These are phyloP conservation scores for Oryza nivara DNA, from an alignment of 176 grass and related monocot species.

Conservation along the genomic window DNA sequence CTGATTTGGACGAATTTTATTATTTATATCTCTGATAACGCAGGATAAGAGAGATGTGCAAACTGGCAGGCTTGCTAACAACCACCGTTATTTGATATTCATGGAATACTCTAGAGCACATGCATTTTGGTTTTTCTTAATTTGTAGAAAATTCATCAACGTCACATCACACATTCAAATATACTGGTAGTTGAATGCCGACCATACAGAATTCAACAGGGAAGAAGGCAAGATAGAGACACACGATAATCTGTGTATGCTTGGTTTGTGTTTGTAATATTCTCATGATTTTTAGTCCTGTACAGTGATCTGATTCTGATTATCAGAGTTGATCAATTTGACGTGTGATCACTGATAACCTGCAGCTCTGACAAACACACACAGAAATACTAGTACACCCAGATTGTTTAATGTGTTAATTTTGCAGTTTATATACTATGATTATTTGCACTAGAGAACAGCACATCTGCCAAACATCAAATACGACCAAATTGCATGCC, in stretches of 20 bases:
- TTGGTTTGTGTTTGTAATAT: not conserved
- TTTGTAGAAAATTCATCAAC: not conserved
- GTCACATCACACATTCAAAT: not conserved
- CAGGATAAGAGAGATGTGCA: not conserved
- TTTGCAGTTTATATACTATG: not conserved
- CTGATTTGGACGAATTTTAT: not conserved
- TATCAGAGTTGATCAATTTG: not conserved
- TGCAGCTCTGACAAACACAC: not conserved
- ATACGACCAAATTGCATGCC: not conserved
- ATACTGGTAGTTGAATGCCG: not conserved
- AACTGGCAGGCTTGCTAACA: not conserved
- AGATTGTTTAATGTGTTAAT: not conserved
- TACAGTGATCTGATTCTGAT: not conserved
- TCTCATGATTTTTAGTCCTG: not conserved
- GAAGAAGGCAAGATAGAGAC: not conserved
- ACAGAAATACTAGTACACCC: not conserved
- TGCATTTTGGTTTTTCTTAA: not conserved
- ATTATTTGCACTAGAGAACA: not conserved
- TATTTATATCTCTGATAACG: not conserved
- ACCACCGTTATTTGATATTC: not conserved
- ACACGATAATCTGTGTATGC: not conserved
- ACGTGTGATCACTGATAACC: not conserved
- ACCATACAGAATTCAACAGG: not conserved
- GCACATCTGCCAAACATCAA: not conserved
- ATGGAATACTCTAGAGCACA: not conserved